phyloP scores from a whole-genome alignment of 345 rosid genomes.

The Euphorbia lathyris region DNA sequence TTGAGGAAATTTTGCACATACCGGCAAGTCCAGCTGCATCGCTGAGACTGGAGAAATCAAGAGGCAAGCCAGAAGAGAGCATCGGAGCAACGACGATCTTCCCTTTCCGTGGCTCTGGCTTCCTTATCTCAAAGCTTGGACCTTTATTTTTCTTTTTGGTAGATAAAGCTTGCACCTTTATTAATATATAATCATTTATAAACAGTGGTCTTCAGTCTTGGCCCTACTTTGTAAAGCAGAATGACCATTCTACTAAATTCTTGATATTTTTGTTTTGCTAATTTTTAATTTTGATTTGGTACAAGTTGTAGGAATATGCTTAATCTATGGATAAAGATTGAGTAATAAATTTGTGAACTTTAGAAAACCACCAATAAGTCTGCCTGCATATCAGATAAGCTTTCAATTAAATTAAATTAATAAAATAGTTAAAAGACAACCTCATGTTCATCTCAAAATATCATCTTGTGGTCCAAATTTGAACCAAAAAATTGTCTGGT shows the following conservation, averaged over 20 bases:
- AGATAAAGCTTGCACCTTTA: too few species aligned
- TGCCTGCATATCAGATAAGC: neutral
- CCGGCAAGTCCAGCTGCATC: constrained; percentile 56
- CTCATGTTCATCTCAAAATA: neutral
- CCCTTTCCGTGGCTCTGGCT: neutral
- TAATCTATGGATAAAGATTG: too few species aligned
- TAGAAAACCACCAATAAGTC: neutral
- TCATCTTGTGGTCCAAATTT: neutral
- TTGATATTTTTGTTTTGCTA: too few species aligned
- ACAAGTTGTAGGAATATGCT: neutral
- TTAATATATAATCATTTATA: too few species aligned
- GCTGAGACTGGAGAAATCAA: constrained; percentile 33
- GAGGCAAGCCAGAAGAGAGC: constrained; percentile 22
- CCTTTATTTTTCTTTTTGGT: neutral
- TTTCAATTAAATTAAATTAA: too few species aligned
- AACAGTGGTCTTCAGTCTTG: too few species aligned
- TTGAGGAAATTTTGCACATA: constrained; percentile 1
- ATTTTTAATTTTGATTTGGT: too few species aligned
- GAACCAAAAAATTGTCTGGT: neutral
- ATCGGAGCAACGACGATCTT: constrained; percentile 3
- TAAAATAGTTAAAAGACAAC: too few species aligned
- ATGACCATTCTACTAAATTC: too few species aligned
- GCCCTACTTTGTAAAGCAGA: too few species aligned
- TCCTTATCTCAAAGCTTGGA: neutral
- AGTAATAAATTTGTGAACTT: too few species aligned